phyloP scores from a whole-genome alignment of 2,329 filamentous ascomycete genomes.

The Coniochaeta sp. region DNA sequence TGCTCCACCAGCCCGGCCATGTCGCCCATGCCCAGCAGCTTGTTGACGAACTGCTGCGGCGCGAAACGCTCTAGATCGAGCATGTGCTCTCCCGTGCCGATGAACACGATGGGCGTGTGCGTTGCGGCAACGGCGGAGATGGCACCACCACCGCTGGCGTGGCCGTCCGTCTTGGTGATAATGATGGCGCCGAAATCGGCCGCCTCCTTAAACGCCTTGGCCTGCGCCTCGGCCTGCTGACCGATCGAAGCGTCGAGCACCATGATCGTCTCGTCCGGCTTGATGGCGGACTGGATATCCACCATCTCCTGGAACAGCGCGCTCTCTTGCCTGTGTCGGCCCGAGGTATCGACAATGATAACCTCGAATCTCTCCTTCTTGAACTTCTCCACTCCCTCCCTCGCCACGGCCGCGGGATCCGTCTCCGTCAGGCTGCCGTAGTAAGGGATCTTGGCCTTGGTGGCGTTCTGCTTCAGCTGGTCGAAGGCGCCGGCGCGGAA shows the following conservation, averaged over 20 bases:
- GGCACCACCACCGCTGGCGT: slow-evolving; percentile 90
- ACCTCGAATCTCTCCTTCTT: slow-evolving; percentile 98
- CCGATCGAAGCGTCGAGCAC: slow-evolving; percentile 95
- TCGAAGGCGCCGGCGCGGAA: slow-evolving; percentile 98
- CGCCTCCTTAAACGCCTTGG: slow-evolving; percentile 93
- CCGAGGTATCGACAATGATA: slow-evolving; percentile 97
- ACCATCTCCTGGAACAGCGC: background rate
- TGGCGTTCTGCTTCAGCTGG: slow-evolving; percentile 97
- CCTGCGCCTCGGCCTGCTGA: slow-evolving; percentile 90
- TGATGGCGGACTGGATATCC: slow-evolving; percentile 86
- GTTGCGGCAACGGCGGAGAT: slow-evolving; percentile 97
- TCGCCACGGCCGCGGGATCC: slow-evolving; percentile 85
- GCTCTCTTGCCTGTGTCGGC: slow-evolving; percentile 74
- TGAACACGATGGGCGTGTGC: slow-evolving; percentile 93
- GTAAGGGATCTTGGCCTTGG: slow-evolving; percentile 98
- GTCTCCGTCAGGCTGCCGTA: slow-evolving; percentile 95
- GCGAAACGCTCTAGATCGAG: slow-evolving; percentile 89
- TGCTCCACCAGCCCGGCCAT: slow-evolving; percentile 94
- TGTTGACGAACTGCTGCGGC: slow-evolving; percentile 87
- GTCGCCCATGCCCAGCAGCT: slow-evolving; percentile 94
- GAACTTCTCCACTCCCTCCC: slow-evolving; percentile 97
- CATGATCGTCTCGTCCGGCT: slow-evolving; percentile 96
- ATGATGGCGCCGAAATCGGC: slow-evolving; percentile 98
- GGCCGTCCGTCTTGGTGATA: slow-evolving; percentile 97
- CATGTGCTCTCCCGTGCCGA: slow-evolving; percentile 96